phyloP scores from a whole-genome alignment of 345 rosid genomes.

The Physaria fendleri region DNA sequence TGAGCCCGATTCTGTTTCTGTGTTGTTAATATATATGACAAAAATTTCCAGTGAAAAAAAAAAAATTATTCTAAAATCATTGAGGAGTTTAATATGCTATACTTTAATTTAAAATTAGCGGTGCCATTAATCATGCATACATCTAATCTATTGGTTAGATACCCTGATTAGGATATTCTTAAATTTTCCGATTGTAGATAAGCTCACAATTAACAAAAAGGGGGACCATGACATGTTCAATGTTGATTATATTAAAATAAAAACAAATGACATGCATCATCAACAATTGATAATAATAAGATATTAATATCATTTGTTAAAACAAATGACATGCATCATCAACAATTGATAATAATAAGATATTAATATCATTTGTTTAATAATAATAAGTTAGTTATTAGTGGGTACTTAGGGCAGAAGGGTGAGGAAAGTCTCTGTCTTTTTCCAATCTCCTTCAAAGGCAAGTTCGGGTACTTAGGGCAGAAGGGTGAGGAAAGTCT shows the following conservation, averaged over 20 bases:
- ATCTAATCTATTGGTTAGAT: constrained; percentile 9
- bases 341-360: too few species aligned
- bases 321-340: constrained; percentile 6
- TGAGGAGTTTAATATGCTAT: not conserved
- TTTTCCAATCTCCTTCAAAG: constrained; percentile 16
- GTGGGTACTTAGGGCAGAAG: constrained; percentile 25
- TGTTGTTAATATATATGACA: too few species aligned
- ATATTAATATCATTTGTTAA: too few species aligned
- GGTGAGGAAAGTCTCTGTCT: constrained; percentile 20
- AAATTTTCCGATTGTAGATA: not conserved
- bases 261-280: constrained; percentile 8
- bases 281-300: too few species aligned
- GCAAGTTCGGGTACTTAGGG: constrained; percentile 26
- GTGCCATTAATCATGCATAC: constrained; percentile 13
- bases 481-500: constrained; percentile 24
- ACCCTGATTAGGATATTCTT: constrained; percentile 13
- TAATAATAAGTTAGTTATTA: not conserved
- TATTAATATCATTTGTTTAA: too few species aligned
- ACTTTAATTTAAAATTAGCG: not conserved
- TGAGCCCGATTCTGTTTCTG: too few species aligned
- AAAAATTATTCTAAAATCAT: not conserved
- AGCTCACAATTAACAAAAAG: constrained; percentile 14
- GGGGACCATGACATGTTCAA: not conserved
- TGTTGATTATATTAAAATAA: not conserved
- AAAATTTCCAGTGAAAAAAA: too few species aligned